A percentile compares a stretch with the other conserved stretches of the same genome.
phyloP scores from a whole-genome alignment of 2,329 filamentous ascomycete species.

The Botrytis elliptica region DNA sequence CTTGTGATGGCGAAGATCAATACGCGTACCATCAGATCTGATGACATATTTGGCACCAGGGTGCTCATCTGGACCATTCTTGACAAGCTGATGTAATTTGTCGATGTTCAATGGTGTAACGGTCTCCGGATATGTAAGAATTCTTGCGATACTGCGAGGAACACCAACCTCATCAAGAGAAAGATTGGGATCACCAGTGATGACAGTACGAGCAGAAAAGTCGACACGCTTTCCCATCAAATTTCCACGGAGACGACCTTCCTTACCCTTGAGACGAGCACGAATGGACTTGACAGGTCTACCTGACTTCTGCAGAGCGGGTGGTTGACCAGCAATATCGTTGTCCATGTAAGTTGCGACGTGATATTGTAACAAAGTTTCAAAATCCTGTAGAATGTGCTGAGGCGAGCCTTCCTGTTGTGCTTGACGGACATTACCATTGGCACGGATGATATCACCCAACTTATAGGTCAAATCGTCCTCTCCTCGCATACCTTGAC shows the following conservation, averaged over 20 bases:
- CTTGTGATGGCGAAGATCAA: constrained; percentile 92
- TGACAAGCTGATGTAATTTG: constrained; percentile 83
- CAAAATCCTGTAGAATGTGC: constrained; percentile 89
- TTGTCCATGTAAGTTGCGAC: constrained; percentile 99
- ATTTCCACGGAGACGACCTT: constrained; percentile 95
- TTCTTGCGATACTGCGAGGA: constrained; percentile 87
- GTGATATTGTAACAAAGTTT: constrained; percentile 91
- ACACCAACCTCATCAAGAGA: constrained; percentile 97
- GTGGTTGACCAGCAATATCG: constrained; percentile 92
- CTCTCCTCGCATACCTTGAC: constrained; percentile 89
- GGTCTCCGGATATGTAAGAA: constrained; percentile 92
- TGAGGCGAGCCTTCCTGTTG: constrained; percentile 88
- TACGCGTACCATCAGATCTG: constrained; percentile 86
- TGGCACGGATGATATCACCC: constrained; percentile 96
- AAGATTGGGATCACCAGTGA: constrained; percentile 96
- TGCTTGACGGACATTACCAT: constrained; percentile 88
- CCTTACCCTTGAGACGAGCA: constrained; percentile 97
- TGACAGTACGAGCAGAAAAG: constrained; percentile 98
- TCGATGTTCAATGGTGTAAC: constrained; percentile 98
- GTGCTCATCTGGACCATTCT: constrained; percentile 91
- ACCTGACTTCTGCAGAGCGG: constrained; percentile 94
- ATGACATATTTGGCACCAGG: constrained; percentile 97
- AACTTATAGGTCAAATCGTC: constrained; percentile 99
- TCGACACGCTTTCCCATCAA: constrained; percentile 99
- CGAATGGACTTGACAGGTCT: constrained; percentile 96